Evolutionary conservation across 1,284 basidiomycete genomes (phyloP), one percentile per base, ranked within the genome.

Genomic region (Cystobasidium pallidum): DNA sequence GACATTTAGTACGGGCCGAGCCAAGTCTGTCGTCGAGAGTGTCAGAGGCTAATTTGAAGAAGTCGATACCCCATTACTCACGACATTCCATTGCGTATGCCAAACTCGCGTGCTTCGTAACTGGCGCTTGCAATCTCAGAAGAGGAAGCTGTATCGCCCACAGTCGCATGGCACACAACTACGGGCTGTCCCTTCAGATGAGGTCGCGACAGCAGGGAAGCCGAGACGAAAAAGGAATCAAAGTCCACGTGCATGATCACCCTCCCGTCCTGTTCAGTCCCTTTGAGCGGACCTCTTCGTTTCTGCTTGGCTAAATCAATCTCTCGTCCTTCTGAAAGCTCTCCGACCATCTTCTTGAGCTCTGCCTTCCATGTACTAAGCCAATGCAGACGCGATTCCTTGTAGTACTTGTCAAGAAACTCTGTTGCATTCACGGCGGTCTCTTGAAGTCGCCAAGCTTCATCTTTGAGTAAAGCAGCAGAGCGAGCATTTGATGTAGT

Each of bases 161-260:
- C 82, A 0, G 88, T 89, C 76, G 92, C 89, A 82, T 99, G 95
- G 79, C 95, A 99, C 0, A 99, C 96, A 0, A 94, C 94, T 1
- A 90, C 88, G 0, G 95, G 91, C 79, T 91, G 91, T 0, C 92
- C 92, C 64, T 86, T 87, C 49, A 95, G 81, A 72, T 94, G 85
- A 0, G 91, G 91, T 0, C 91, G 84, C 66, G 85, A 86, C 2
- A 91, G 84, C 57, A 95, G 81, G 0, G 92, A 91, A n/a, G 89
- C 93, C 0, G 91, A 88, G 13, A 97, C 94, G 79, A 99, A 99
- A 84, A 98, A 99, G 78, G 90, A 92, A 80, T 99, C 95, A 78
- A 99, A 98, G 81, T 97, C 94, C 78, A 92, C 91, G 78, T 97
- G 94, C 86, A 96, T 90, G 77, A 95, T 90, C 19, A 91, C 86